Evolutionary conservation across 2,329 filamentous ascomycete species (phyloP), one percentile per base, ranked within the genome.

Genomic region (Hypoxylon sp.): DNA sequence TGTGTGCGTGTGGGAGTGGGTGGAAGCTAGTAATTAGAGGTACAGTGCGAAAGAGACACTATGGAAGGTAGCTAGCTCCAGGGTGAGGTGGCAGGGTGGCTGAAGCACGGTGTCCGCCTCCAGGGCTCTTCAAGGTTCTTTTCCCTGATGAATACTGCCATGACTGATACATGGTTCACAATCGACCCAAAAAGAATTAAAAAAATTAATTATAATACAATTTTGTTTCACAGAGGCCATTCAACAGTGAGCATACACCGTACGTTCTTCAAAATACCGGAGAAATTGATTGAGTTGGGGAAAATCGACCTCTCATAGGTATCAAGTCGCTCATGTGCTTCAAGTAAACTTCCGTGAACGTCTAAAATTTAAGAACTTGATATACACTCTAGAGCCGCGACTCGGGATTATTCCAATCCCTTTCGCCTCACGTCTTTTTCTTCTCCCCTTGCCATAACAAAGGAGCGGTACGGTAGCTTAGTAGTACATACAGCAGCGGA

Each of bases 321-420:
- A 56, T 58, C 28, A 60, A 65, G 38, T 53, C 53, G 55, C 25
- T 41, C 32, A 43, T 41, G 58, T 59, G 53, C 55, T 57, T 63
- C 64, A 70, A 71, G 66, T 45, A 72, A 49, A 63, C 60, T 69
- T 71, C 52, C 60, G 67, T 63, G 60, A 75, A 75, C 67, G 58
- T 75, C 75, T 76, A 77, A 76, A 75, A 78, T 75, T 75, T 69
- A 72, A 68, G 66, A 74, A 72, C 68, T 78, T 79, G 77, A 79
- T 80, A 76, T 81, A 80, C 79, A 80, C 79, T 80, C 79, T 81
- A 80, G 76, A 77, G 75, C 75, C 74, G 74, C 72, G 70, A 74
- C 73, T 71, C 70, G 66, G 68, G 73, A 75, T 75, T 76, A 74
- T 72, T 73, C 75, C 69, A 59, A 60, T 69, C 68, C 70, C 68